These are phyloP conservation scores for Dysphania ambrosioides DNA, from an alignment of 148 eudicot genomes.

Conservation along the genomic window DNA sequence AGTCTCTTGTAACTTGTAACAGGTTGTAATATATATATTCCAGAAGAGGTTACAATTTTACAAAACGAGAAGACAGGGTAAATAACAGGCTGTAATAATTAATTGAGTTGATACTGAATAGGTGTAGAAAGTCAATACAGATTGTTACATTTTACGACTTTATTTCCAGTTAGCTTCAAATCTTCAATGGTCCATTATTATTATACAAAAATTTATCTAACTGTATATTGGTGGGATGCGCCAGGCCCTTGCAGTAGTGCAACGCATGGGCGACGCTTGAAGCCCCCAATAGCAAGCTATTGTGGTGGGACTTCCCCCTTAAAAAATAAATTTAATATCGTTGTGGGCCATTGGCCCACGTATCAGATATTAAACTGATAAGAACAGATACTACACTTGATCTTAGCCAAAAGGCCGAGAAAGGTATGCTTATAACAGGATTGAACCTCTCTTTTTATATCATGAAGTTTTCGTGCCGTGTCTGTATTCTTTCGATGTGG, in stretches of 20 bases:
- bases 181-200: too few relatives aligned
- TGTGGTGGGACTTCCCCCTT: background rate
- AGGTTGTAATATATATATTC: too few relatives aligned
- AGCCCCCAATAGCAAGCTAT: conserved; percentile 8
- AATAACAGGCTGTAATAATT: too few relatives aligned
- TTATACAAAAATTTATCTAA: too few relatives aligned
- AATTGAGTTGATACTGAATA: too few relatives aligned
- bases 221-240: background rate
- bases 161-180: too few relatives aligned
- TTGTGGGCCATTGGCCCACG: conserved; percentile 45
- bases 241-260: conserved; percentile 14
- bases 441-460: background rate
- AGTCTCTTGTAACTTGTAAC: too few relatives aligned
- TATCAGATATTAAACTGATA: conserved; percentile 30
- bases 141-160: too few relatives aligned
- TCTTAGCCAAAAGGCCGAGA: conserved; percentile 89
- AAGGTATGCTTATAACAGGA: too few relatives aligned
- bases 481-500: background rate
- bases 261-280: background rate
- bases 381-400: conserved; percentile 81
- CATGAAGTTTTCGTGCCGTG: background rate
- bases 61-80: too few relatives aligned
- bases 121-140: too few relatives aligned
- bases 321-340: conserved; percentile 42
- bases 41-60: too few relatives aligned